These are phyloP conservation scores for Amphichorda felina DNA, from an alignment of 2,329 filamentous ascomycete genomes.

Conservation along the genomic window DNA sequence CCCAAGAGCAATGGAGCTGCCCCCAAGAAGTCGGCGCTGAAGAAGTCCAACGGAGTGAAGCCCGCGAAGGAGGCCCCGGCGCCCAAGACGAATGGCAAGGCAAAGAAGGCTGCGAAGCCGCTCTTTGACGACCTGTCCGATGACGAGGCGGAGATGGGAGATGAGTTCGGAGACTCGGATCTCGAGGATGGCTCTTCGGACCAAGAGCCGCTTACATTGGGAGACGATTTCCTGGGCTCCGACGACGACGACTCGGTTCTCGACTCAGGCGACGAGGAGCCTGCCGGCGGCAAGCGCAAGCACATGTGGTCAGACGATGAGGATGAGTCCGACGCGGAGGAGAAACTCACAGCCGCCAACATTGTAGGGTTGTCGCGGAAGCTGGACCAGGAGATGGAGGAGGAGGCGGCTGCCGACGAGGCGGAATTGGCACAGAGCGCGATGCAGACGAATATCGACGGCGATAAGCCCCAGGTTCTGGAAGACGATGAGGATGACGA, in stretches of 20 bases:
- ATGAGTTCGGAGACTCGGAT: conserved; percentile 32
- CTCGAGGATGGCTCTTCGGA: conserved; percentile 30
- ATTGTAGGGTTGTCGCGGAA: conserved; percentile 84
- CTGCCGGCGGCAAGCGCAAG: conserved; percentile 31
- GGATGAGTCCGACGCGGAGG: conserved; percentile 76
- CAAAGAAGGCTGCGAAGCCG: conserved; percentile 13
- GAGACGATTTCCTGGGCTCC: conserved; percentile 49
- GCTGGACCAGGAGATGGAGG: conserved; percentile 64
- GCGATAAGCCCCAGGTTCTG: conserved; percentile 58
- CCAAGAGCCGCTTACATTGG: conserved; percentile 27
- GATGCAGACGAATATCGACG: conserved; percentile 86
- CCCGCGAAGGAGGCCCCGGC: conserved; percentile 18
- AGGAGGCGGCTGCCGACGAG: conserved; percentile 72
- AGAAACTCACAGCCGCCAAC: conserved; percentile 88
- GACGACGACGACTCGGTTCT: conserved; percentile 46
- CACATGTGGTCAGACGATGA: conserved; percentile 93
- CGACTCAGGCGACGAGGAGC: conserved; percentile 57
- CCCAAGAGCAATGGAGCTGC: conserved; percentile 9
- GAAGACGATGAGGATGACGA: conserved; percentile 49
- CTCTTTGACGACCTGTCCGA: conserved; percentile 33
- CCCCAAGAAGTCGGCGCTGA: conserved; percentile 15
- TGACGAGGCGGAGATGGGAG: conserved; percentile 25
- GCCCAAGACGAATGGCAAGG: conserved; percentile 20
- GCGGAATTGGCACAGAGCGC: conserved; percentile 77
- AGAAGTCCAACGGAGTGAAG: conserved; percentile 20